Percentiles rank a stretch among this genome's conserved stretches.
Conservation (phyloP, 2,329 filamentous ascomycete genomes). For the Zasmidium cellare region DNA sequence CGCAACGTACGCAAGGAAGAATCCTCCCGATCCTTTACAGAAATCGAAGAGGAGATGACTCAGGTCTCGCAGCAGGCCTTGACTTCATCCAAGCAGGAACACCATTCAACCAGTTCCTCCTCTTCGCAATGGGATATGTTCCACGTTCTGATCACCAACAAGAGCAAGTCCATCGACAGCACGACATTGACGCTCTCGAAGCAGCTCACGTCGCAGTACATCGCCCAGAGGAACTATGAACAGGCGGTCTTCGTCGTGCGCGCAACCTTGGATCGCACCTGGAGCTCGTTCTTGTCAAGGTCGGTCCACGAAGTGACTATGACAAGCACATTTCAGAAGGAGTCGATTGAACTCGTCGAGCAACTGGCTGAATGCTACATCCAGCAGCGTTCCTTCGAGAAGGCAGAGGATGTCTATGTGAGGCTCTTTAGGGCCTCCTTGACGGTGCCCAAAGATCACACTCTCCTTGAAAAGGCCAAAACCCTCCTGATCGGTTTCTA, state of each 20-base stretch:
- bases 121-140: constrained; percentile 47
- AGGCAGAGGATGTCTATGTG: constrained; percentile 41
- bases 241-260: constrained; percentile 51
- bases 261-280: constrained; percentile 45
- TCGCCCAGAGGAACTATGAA: constrained; percentile 48
- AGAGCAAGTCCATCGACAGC: constrained; percentile 41
- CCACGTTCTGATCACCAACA: constrained; percentile 39
- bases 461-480: constrained; percentile 38
- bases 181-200: constrained; percentile 44
- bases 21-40: constrained; percentile 35
- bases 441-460: constrained; percentile 26
- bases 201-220: constrained; percentile 44
- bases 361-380: constrained; percentile 49
- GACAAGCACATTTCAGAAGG: constrained; percentile 44
- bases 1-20: constrained; percentile 38
- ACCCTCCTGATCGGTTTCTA: constrained; percentile 39
- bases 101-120: constrained; percentile 35
- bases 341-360: constrained; percentile 49
- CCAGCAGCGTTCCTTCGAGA: constrained; percentile 37
- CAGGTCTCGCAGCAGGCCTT: constrained; percentile 38
- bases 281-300: constrained; percentile 48
- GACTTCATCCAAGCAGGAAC: constrained; percentile 37
- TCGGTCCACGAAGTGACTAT: constrained; percentile 43
- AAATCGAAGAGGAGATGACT: constrained; percentile 46
- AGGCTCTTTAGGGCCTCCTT: constrained; percentile 41